Evolutionary conservation across 805 yeast species (phyloP), one percentile per base, ranked within the genome.

Genomic region (Ogataea trehaloabstinens): DNA sequence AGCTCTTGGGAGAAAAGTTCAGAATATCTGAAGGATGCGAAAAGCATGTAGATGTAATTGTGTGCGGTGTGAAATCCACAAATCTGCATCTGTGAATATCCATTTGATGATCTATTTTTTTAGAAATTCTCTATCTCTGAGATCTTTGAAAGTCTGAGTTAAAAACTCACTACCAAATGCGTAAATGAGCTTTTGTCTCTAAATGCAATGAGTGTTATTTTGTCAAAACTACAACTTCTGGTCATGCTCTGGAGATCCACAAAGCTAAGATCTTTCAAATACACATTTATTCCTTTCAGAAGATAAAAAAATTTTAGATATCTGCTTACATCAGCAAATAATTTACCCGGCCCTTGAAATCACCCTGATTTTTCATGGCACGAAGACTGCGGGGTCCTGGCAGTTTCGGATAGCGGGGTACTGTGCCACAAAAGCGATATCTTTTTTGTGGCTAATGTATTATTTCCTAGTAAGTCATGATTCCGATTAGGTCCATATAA

Each of bases 61-160:
- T 78, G 38, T 84, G 89, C 3, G 97, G 91, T 10, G 82, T 77
- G 51, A 78, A 85, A 61, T 91, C 96, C 63, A 89, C 88, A 65
- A 93, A 91, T 38, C 96, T 74, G 60, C 96, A 85, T 55, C 97
- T 78, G 63, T 91, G 97, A 49, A 91, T 76, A 58, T 83, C 81
- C 85, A 85, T 81, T 18, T n/a, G n/a, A n/a, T n/a, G n/a, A n/a
- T n/a, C n/a, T n/a, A n/a, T 12, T 39, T 21, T 19, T 19, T 34
- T n/a, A n/a, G 35, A 39, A 34, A 31, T 42, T 30, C 21, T 31
- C 30, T 35, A 29, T 28, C 15, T 24, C 29, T 25, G 18, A 24
- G 27, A 24, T 29, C 21, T 25, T 40, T 13, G 28, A 25, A 11
- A 8, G 17, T 20, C 5, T n/a, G 15, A 15, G 10, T 22, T 4